Percentiles rank a stretch among this genome's conserved stretches.
phyloP scores from a whole-genome alignment of 257 asterid genomes.

The Avicennia marina region DNA sequence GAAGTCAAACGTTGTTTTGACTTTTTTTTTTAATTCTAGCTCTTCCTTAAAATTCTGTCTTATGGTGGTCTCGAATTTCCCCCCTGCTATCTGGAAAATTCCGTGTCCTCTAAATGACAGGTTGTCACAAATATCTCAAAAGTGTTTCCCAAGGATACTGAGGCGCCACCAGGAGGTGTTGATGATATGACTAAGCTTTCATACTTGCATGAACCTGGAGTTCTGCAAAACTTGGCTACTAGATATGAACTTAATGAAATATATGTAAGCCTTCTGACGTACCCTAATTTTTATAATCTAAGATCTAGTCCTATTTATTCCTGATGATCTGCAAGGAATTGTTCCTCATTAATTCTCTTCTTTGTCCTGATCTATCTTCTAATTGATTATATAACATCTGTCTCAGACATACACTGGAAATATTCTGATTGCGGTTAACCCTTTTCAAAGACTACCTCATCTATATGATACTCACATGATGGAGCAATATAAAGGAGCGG shows the following conservation, averaged over 20 bases:
- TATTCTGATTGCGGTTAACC: slow-evolving; percentile 94
- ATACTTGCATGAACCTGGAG: slow-evolving; percentile 99
- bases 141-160: slow-evolving; percentile 90
- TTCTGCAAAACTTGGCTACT: slow-evolving; percentile 84
- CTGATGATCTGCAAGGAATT: background rate
- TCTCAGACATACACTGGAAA: slow-evolving; percentile 96
- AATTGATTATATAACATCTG: slow-evolving; percentile 14
- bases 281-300: background rate
- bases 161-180: slow-evolving; percentile 97
- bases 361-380: slow-evolving; percentile 3
- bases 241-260: slow-evolving; percentile 98
- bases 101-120: slow-evolving; percentile 37
- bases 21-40: background rate
- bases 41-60: background rate
- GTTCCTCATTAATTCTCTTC: slow-evolving; percentile 13
- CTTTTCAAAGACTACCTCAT: slow-evolving; percentile 98
- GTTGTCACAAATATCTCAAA: slow-evolving; percentile 69
- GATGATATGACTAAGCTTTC: slow-evolving; percentile 99
- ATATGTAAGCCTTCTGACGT: slow-evolving; percentile 56
- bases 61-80: background rate
- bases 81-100: slow-evolving; percentile 3
- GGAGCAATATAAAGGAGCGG: slow-evolving; percentile 99
- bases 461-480: slow-evolving; percentile 98
- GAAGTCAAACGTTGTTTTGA: slow-evolving; percentile 3
- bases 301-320: background rate